Evolutionary conservation across 139 green algal genomes (phyloP), one percentile per base, ranked within the genome.

Genomic region (Tetradesmus obliquus): DNA sequence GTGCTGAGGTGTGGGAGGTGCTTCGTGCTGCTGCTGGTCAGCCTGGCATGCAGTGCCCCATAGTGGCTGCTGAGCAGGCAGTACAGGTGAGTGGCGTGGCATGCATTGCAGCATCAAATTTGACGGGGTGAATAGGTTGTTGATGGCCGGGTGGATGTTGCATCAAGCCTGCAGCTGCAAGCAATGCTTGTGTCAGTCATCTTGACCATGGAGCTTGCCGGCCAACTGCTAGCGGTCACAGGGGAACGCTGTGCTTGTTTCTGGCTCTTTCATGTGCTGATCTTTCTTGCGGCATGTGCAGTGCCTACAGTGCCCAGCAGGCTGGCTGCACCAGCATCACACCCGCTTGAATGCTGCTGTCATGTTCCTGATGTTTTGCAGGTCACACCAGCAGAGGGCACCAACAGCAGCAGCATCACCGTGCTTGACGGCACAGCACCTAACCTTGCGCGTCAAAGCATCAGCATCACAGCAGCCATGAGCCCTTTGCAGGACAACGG

Each of bases 31-130:
- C 54, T 45, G 87, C 83, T 8, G 57, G 55, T 12, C 15, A 55
- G 20, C 24, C 72, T 53, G 51, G 79, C 24, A 24, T 79, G 87
- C 76, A 85, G 32, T 94, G 91, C 51, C 82, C 84, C 1, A 2
- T 95, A 3, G 12, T 93, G 54, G 22, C 72, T 2, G 93, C 90
- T 62, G 83, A 94, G 5, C 10, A 90, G 17, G 58, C 45, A 19
- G 91, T 93, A 55, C 72, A 89, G 88, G 93, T 95, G 82, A 88
- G 60, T 10, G 10, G 60, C 60, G 86, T n/a, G n/a, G n/a, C 57
- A 51, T 32, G 55, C 80, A 24, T 79, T 81, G n/a, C n/a, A n/a
- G n/a, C n/a, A n/a, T n/a, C n/a, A n/a, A n/a, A n/a, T n/a, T 71
- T 60, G 24, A n/a, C 5, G 45, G 4, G 20, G 3, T 22, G 79